phyloP scores from a whole-genome alignment of 352 stramenopile species.

The Globisporangium irregulare region DNA sequence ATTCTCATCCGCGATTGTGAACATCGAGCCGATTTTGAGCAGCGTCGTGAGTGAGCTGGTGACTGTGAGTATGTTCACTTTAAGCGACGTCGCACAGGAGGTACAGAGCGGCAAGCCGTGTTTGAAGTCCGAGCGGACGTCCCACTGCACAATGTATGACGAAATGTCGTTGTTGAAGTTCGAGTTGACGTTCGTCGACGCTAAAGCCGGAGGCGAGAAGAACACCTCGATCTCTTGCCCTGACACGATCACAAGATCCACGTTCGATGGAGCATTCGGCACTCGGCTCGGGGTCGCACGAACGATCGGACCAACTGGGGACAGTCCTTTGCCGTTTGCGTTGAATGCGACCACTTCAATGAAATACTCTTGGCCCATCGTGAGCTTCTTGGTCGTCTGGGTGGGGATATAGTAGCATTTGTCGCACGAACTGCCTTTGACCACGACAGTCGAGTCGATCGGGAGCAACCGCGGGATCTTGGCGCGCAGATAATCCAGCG shows the following conservation, averaged over 20 bases:
- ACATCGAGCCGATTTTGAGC: conserved; percentile 30
- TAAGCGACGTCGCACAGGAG: conserved; percentile 43
- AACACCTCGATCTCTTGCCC: conserved; percentile 86
- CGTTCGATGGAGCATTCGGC: conserved; percentile 83
- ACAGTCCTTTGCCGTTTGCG: conserved; percentile 56
- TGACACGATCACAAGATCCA: conserved; percentile 87
- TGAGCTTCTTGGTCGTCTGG: conserved; percentile 51
- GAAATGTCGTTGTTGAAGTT: conserved; percentile 85
- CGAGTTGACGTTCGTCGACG: conserved; percentile 48
- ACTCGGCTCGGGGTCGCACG: conserved; percentile 76
- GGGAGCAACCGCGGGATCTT: conserved; percentile 61
- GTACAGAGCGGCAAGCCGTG: conserved; percentile 53
- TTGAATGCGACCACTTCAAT: conserved; percentile 81
- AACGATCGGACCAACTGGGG: conserved; percentile 27
- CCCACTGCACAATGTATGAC: conserved; percentile 90
- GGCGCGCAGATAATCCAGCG: conserved; percentile 41
- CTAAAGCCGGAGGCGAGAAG: conserved; percentile 76
- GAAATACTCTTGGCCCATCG: conserved; percentile 71
- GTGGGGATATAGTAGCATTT: conserved; percentile 74
- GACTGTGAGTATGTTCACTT: conserved; percentile 32
- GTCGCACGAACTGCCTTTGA: conserved; percentile 40
- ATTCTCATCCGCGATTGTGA: conserved; percentile 50
- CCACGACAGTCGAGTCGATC: conserved; percentile 31
- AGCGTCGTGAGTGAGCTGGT: conserved; percentile 29
- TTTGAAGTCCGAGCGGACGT: conserved; percentile 62